Base-by-base conservation (phyloP, 345 rosid genomes). In the Ceriops tagal region DNA sequence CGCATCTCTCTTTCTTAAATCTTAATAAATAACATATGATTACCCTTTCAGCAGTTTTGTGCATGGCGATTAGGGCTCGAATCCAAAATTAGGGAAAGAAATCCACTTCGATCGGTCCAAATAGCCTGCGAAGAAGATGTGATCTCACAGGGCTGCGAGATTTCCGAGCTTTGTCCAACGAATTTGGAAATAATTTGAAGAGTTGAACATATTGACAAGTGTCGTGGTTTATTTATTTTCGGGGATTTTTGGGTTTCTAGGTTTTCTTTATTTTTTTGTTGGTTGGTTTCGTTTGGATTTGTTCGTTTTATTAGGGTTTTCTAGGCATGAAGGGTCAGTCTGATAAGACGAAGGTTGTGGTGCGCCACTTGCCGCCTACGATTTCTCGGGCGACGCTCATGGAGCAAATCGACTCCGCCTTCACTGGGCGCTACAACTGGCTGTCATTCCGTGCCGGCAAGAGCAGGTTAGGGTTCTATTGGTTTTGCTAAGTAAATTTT, bases 321-420 rank as follows among this genome's bases (percentile, higher is more conserved):
- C 10, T 27, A 56, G 83, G 73, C 62, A 84, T 89, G 95, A 87
- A 75, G 77, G 87, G 75, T 43, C 63, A 70, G 69, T 71, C 73
- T 75, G 90, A 87, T 75, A 90, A 86, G 71, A 87, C 86, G 67
- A 89, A 87, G 79, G 92, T 86, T 76, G 90, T 87, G 70, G 77
- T 89, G 24, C 89, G 96, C 62, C 88, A 79, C 80, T 77, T 89
- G 81, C 96, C 96, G 34, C 90, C 90, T 37, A 73, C 79, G 68
- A 74, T 87, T 71, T 77, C 90, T 64, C 80, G 65, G 80, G 73
- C 66, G 18, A 70, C 65, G 84, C 73, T 89, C 16, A 60, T 72
- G 79, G 90, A 81, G 53, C 96, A 80, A 74, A 81, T 89, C 76
- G 89, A 84, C 63, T 60, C 51, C 64, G 81, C 72, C 5, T 85